phyloP scores from a whole-genome alignment of 768 basidiomycete genomes.

The Ramaria sp. region DNA sequence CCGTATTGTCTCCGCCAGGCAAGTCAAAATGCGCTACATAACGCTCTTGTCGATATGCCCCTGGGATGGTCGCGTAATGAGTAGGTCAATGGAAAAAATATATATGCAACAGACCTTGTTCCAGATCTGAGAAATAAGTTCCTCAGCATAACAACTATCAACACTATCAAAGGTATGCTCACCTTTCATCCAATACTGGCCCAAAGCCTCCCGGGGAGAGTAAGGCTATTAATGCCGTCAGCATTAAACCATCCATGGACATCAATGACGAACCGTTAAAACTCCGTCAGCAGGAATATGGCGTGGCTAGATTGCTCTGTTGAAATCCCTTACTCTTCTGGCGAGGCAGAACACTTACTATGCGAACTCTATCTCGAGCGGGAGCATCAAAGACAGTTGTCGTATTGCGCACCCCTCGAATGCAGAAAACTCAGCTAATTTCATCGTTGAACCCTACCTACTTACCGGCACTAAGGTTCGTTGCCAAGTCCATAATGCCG shows the following conservation, averaged over 20 bases:
- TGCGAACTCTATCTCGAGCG: constrained; percentile 74
- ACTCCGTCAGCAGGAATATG: constrained; percentile 82
- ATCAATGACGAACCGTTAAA: constrained; percentile 48
- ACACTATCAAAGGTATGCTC: not conserved
- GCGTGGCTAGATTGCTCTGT: constrained; percentile 45
- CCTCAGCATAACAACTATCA: not conserved
- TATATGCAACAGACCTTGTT: constrained; percentile 35
- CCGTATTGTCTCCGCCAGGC: constrained; percentile 68
- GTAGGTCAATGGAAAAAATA: not conserved
- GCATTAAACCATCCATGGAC: not conserved
- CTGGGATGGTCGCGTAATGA: not conserved
- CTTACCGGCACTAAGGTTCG: constrained; percentile 85
- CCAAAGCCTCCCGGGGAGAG: constrained; percentile 79
- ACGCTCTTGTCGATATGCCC: constrained; percentile 68
- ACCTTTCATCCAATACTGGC: constrained; percentile 85
- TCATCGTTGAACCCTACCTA: not conserved
- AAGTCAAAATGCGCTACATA: constrained; percentile 91
- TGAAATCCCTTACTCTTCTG: not conserved
- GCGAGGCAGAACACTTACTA: constrained; percentile 29
- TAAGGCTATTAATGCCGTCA: constrained; percentile 52
- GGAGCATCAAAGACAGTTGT: constrained; percentile 96
- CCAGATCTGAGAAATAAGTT: constrained; percentile 48
- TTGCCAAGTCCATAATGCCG: constrained; percentile 91
- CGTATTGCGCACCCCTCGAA: constrained; percentile 86
- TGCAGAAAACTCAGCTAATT: not conserved